Evolutionary conservation across 2,329 filamentous ascomycete species (phyloP), one percentile per base, ranked within the genome.

Genomic region (Ophiocordyceps camponoti-rufipedis): DNA sequence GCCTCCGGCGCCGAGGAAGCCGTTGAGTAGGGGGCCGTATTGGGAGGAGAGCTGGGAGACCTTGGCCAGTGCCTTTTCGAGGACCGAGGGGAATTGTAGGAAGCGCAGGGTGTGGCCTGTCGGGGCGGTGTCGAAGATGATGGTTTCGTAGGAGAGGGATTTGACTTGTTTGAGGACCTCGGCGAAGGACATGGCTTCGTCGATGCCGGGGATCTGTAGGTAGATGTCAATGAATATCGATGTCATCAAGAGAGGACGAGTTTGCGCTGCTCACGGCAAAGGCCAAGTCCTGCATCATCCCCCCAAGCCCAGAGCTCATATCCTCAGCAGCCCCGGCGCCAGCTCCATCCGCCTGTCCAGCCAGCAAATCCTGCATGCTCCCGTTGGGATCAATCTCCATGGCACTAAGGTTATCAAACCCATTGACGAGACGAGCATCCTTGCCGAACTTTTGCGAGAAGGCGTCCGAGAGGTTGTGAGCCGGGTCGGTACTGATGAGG

Each of bases 361-460:
- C 83, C 51, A 98, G 69, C 47, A 98, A 68, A 61, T 98, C 91
- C 66, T 95, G 91, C 63, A 98, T 94, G 59, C 86, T 94, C 43
- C 89, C 91, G 60, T 94, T 96, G 45, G 91, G 91, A 59, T 98
- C 91, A 56, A 98, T 96, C 67, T 98, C 91, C 91, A 98, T 98
- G 50, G 91, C 91, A 60, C 85, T 93, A 53, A 98, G 71, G 64
- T 95, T 95, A 32, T 81, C 78, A 59, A 94, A 95, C 54, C 91
- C 91, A 55, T 94, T 81, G 52, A 98, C 74, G 38, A 94, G 78
- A 51, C 87, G 80, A 45, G 91, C 91, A 65, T 98, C 91, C 72
- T 98, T 98, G 70, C 91, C 91, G 59, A 98, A 98, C 69, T 98
- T 98, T 66, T 98, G 89, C 54, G 85, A 86, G 66, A 98, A 98